Conservation (phyloP, 2,329 filamentous ascomycete genomes). For the Byssothecium circinans region DNA sequence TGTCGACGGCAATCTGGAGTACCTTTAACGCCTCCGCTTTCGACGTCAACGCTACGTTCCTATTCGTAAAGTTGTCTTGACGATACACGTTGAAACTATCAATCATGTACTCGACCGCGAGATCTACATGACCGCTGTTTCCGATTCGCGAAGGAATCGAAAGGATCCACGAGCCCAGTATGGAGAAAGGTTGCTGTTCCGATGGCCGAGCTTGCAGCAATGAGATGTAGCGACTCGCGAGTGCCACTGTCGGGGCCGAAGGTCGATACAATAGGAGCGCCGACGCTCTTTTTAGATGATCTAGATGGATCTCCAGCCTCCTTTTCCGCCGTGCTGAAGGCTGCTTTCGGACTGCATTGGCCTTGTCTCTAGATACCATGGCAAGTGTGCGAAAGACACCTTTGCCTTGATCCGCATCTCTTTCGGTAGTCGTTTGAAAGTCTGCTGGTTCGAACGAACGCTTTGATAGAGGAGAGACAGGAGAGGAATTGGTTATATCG, state of each 20-base stretch:
- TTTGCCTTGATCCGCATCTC: slow-evolving; percentile 22
- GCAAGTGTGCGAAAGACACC: slow-evolving; percentile 33
- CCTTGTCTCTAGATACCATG: slow-evolving; percentile 13
- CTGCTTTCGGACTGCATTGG: slow-evolving; percentile 15
- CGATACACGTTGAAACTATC: slow-evolving; percentile 25
- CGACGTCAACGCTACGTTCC: slow-evolving; percentile 17
- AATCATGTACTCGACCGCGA: slow-evolving; percentile 30
- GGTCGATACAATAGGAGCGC: slow-evolving; percentile 10
- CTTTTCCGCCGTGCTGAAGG: slow-evolving; percentile 13
- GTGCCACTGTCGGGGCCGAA: slow-evolving; percentile 18
- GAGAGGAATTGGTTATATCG: background rate
- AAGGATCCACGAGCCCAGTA: slow-evolving; percentile 31
- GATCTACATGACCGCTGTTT: slow-evolving; percentile 26
- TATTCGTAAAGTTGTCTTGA: slow-evolving; percentile 24
- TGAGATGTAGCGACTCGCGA: slow-evolving; percentile 25
- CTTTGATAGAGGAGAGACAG: background rate
- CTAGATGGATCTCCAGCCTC: slow-evolving; percentile 19
- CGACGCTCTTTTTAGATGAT: slow-evolving; percentile 12
- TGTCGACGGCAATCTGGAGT: slow-evolving; percentile 23
- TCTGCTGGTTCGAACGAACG: slow-evolving; percentile 8
- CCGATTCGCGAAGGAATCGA: slow-evolving; percentile 34
- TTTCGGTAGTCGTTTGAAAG: slow-evolving; percentile 21
- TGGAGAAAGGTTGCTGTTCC: slow-evolving; percentile 22
- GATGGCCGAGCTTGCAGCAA: slow-evolving; percentile 22
- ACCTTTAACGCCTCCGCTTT: slow-evolving; percentile 30